Evolutionary conservation across 257 asterid genomes (phyloP).

Genomic region (Scutellaria galericulata): DNA sequence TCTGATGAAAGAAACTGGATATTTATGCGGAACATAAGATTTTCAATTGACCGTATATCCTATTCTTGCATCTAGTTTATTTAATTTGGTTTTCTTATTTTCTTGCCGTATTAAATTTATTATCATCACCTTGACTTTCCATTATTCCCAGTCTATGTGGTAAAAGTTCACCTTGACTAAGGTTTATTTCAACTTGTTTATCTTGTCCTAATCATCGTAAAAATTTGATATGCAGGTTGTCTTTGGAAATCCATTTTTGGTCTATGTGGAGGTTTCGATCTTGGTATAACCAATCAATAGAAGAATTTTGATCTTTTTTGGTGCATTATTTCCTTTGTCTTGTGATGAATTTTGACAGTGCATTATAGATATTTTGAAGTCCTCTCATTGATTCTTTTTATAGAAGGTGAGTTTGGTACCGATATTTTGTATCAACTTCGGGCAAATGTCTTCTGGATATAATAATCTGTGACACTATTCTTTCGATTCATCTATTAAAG

Average conservation of each 20-base stretch:
- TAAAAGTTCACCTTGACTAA: too few species aligned
- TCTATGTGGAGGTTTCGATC: conserved; percentile 35
- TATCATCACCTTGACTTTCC: neutral
- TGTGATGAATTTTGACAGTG: conserved; percentile 41
- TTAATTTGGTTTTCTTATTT: neutral
- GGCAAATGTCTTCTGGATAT: conserved; percentile 37
- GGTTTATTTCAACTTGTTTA: neutral
- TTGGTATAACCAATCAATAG: conserved; percentile 32
- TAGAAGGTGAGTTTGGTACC: conserved; percentile 38
- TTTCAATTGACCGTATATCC: neutral
- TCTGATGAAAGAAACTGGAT: neutral
- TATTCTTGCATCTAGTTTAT: neutral
- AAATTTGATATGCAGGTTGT: conserved; percentile 44
- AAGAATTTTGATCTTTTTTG: conserved; percentile 36
- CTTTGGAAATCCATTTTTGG: conserved; percentile 37
- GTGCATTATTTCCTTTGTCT: conserved; percentile 41
- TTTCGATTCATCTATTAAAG: conserved; percentile 16
- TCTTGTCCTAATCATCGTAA: conserved; percentile 17
- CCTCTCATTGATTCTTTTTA: conserved; percentile 39
- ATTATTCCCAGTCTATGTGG: too few species aligned
- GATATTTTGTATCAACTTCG: conserved; percentile 29
- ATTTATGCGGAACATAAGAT: neutral
- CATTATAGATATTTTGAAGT: conserved; percentile 32
- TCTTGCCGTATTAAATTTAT: neutral
- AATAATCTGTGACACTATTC: conserved; percentile 30